phyloP scores from a whole-genome alignment of 805 yeast species.

The Starmerella bombi region DNA sequence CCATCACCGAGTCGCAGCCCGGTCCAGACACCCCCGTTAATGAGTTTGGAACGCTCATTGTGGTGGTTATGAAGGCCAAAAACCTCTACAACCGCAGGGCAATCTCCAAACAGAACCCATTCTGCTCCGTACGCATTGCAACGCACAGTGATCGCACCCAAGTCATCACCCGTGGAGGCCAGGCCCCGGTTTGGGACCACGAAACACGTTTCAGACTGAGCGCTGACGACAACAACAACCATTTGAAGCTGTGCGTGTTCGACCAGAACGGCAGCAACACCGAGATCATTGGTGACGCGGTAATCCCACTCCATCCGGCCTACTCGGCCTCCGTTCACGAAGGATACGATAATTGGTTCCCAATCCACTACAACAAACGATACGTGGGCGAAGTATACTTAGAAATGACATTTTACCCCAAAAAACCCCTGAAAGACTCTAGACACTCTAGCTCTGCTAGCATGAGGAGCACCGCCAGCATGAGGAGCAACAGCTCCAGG shows the following conservation, averaged over 20 bases:
- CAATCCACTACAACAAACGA: slow-evolving; percentile 48
- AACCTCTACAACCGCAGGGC: slow-evolving; percentile 77
- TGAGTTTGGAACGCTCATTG: slow-evolving; percentile 44
- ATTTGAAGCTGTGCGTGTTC: slow-evolving; percentile 57
- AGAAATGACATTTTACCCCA: slow-evolving; percentile 84
- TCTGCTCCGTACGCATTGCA: slow-evolving; percentile 68
- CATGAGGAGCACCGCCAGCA: background rate
- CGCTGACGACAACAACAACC: slow-evolving; percentile 33
- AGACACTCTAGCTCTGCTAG: slow-evolving; percentile 6
- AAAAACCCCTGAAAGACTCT: slow-evolving; percentile 21
- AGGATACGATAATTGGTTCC: slow-evolving; percentile 81
- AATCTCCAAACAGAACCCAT: slow-evolving; percentile 88
- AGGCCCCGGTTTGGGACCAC: slow-evolving; percentile 67
- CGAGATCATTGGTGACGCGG: slow-evolving; percentile 69
- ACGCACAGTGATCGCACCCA: slow-evolving; percentile 70
- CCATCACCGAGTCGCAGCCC: background rate
- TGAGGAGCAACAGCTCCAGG: background rate
- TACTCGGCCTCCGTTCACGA: slow-evolving; percentile 51
- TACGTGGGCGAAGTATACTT: slow-evolving; percentile 80
- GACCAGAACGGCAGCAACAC: slow-evolving; percentile 73
- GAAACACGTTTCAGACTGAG: slow-evolving; percentile 27
- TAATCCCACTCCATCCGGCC: slow-evolving; percentile 63
- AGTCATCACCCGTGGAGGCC: slow-evolving; percentile 78
- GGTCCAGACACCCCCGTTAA: slow-evolving; percentile 1
- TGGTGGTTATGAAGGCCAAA: slow-evolving; percentile 67